phyloP scores from a whole-genome alignment of 2,329 filamentous ascomycete genomes.

The Neoarthrinium moseri region DNA sequence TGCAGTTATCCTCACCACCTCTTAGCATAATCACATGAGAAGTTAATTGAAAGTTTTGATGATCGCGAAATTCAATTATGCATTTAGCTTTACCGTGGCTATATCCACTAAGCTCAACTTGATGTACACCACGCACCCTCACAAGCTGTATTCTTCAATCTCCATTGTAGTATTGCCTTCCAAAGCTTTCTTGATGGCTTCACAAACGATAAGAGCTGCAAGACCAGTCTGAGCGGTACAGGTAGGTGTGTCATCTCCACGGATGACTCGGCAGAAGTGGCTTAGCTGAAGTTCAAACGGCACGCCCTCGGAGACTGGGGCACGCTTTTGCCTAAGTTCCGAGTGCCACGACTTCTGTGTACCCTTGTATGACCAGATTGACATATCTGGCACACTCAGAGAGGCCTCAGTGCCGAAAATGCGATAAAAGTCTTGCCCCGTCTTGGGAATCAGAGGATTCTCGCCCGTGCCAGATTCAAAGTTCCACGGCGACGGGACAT shows the following conservation, averaged over 20 bases:
- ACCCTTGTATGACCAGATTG: constrained; percentile 42
- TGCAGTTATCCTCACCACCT: too few species aligned
- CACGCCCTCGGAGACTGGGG: constrained; percentile 17
- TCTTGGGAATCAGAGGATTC: constrained; percentile 49
- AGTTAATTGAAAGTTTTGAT: too few species aligned
- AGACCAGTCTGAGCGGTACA: constrained; percentile 50
- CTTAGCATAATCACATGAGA: too few species aligned
- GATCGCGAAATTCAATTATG: too few species aligned
- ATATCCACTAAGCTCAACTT: too few species aligned
- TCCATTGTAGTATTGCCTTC: constrained; percentile 24
- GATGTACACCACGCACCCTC: too few species aligned
- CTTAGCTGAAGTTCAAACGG: constrained; percentile 53
- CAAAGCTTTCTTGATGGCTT: constrained; percentile 44
- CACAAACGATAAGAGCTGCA: constrained; percentile 49
- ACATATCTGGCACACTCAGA: constrained; percentile 55
- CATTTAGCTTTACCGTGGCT: too few species aligned
- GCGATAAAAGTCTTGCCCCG: constrained; percentile 46
- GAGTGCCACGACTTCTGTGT: constrained; percentile 40
- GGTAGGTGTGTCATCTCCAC: constrained; percentile 37
- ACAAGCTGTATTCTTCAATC: constrained; percentile 14
- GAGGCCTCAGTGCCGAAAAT: constrained; percentile 52
- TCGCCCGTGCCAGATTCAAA: constrained; percentile 60
- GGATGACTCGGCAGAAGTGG: constrained; percentile 50
- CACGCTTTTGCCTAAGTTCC: constrained; percentile 29
- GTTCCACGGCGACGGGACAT: constrained; percentile 47